These are phyloP conservation scores for Hypoxylon sp. DNA, from an alignment of 2,329 filamentous ascomycete genomes.

Conservation along the genomic window DNA sequence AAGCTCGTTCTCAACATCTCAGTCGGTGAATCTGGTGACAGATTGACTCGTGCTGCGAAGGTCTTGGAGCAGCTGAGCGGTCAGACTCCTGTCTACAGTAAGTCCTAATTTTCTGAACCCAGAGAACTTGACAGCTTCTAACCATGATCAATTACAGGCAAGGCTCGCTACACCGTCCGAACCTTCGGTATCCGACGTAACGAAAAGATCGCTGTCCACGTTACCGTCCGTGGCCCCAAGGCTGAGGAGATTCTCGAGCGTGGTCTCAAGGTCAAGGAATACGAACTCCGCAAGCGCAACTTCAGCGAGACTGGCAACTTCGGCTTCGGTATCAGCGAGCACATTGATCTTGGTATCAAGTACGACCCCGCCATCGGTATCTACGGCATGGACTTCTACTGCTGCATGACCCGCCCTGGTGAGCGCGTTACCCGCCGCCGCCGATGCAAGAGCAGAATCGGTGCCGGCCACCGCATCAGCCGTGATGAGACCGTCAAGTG, in stretches of 20 bases:
- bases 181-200: slow-evolving; percentile 99
- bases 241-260: slow-evolving; percentile 99
- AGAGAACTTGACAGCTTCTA: slow-evolving; percentile 38
- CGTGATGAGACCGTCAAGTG: slow-evolving; percentile 97
- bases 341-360: slow-evolving; percentile 99
- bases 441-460: slow-evolving; percentile 88
- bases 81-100: slow-evolving; percentile 99
- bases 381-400: slow-evolving; percentile 99
- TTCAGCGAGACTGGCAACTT: slow-evolving; percentile 99
- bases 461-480: slow-evolving; percentile 92
- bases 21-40: slow-evolving; percentile 99
- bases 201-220: slow-evolving; percentile 99
- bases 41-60: slow-evolving; percentile 99
- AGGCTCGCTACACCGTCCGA: slow-evolving; percentile 99
- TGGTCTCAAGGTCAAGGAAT: slow-evolving; percentile 99
- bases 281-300: slow-evolving; percentile 99
- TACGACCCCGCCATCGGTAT: slow-evolving; percentile 98
- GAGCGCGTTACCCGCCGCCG: slow-evolving; percentile 97
- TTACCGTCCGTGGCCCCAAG: slow-evolving; percentile 98
- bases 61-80: slow-evolving; percentile 99
- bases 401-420: slow-evolving; percentile 99
- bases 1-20: slow-evolving; percentile 85
- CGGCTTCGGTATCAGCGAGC: slow-evolving; percentile 99
- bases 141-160: slow-evolving; percentile 72
- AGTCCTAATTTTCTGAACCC: slow-evolving; percentile 55